Evolutionary conservation across 108 stramenopile genomes (phyloP).

Genomic region (Nitzschia putrida): DNA sequence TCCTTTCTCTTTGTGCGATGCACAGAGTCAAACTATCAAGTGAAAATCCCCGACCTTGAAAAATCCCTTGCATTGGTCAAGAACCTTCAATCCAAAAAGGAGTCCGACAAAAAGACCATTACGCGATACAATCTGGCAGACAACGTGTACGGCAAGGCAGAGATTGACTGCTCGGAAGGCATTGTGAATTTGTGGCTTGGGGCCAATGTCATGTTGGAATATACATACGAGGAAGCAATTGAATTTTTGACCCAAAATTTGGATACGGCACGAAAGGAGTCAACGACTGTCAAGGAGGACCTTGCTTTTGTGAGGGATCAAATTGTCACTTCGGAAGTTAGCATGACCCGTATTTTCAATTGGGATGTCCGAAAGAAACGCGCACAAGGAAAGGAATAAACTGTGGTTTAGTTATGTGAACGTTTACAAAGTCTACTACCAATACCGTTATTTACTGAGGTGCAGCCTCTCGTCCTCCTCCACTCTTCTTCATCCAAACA

Average conservation of each 20-base stretch:
- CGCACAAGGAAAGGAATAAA: conserved; percentile 16
- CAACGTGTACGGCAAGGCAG: conserved; percentile 93
- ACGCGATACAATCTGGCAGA: conserved; percentile 94
- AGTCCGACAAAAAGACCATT: conserved; percentile 57
- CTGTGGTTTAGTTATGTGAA: background rate
- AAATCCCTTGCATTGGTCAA: conserved; percentile 78
- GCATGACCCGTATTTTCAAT: conserved; percentile 95
- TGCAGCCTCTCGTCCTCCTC: conserved; percentile 2
- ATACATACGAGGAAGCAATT: conserved; percentile 95
- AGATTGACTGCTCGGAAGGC: conserved; percentile 77
- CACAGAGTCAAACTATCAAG: conserved; percentile 47
- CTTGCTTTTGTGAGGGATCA: conserved; percentile 93
- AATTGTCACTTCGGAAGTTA: conserved; percentile 96
- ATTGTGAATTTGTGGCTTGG: conserved; percentile 98
- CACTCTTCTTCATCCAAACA: conserved; percentile 85
- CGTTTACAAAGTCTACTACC: no score
- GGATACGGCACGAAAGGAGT: conserved; percentile 62
- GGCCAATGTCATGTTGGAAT: conserved; percentile 99
- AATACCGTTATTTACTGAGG: no score
- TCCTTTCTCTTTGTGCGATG: no score
- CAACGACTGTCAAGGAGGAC: conserved; percentile 79
- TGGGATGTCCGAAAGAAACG: conserved; percentile 92
- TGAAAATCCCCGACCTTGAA: conserved; percentile 87
- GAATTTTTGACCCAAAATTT: conserved; percentile 72
- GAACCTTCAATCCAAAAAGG: conserved; percentile 66